Base-by-base conservation (phyloP, 208 protist species). In the Wallacemonas rigidus region DNA sequence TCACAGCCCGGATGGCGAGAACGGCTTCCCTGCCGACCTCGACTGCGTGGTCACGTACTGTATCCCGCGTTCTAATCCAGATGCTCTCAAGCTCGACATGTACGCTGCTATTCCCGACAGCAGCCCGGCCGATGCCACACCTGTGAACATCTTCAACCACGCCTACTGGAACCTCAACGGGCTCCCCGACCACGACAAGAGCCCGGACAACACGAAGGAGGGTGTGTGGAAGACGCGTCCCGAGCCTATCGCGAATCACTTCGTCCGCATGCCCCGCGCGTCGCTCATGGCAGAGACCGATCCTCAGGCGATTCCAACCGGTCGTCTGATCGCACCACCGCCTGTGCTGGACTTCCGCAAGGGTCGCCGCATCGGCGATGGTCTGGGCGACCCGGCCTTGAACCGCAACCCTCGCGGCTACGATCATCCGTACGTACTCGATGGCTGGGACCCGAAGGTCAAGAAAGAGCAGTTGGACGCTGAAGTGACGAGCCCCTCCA, bases 91-190 rank as follows among this genome's bases (percentile, higher is more conserved):
- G 11, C 80, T 74, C 67, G 54, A 75, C 4, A 83, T 82, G 47
- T 35, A 69, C 15, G 82, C 79, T 5, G 40, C 74, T 45, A 48
- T 90, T 35, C 69, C 85, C 3, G 64, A 79, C 39, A 55, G 44
- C 41, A 81, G 74, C 47, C 76, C 76, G 12, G 81, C 75, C 1
- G 71, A 77, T 39, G 76, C 80, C 36, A 86, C 77, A 7, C 67
- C 77, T 15, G 73, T 87, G 47, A 90, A 87, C 56, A 76, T 90
- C 41, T 87, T 85, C 77, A 90, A 83, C 51, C 85, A 90, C 80
- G 63, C 68, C 14, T 90, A 87, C 69, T 87, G 85, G 85, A 87
- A 87, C 60, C 76, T 90, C 35, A 87, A 90, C 75, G 82, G 82
- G 15, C 47, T 90, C 17, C 74, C 78, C 15, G 48, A 78, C 56